A percentile compares a stretch with the other conserved stretches of the same genome.
Conservation (phyloP, 805 yeast species). For the Yarrowia hollandica region DNA sequence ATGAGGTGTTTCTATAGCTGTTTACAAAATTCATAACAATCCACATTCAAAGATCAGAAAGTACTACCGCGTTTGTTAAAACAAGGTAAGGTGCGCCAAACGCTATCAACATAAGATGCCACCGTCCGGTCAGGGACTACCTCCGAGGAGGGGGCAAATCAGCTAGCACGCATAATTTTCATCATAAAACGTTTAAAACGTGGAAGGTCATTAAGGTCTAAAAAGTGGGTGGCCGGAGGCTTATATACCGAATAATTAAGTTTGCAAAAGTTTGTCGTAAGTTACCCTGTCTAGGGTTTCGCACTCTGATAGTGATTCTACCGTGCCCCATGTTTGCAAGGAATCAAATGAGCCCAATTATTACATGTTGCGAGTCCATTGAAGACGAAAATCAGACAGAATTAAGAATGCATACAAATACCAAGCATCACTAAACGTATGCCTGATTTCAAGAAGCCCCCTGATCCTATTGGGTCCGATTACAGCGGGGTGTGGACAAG, state of each 20-base stretch:
- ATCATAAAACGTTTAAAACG: constrained; percentile 41
- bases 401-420: too few species aligned
- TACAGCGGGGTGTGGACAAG: too few species aligned
- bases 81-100: constrained; percentile 39
- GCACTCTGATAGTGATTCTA: too few species aligned
- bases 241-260: constrained; percentile 4
- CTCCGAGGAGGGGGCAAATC: constrained; percentile 35
- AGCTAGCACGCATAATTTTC: constrained; percentile 38
- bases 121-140: constrained; percentile 39
- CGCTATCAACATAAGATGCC: constrained; percentile 39
- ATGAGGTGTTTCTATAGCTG: not conserved
- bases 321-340: too few species aligned
- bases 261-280: not conserved
- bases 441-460: too few species aligned
- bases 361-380: too few species aligned
- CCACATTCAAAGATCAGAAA: constrained; percentile 34
- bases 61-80: constrained; percentile 37
- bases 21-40: not conserved
- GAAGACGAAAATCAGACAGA: too few species aligned
- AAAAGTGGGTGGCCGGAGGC: not conserved
- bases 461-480: too few species aligned
- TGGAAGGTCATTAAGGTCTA: constrained; percentile 39
- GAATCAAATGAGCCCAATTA: too few species aligned
- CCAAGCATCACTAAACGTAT: too few species aligned
- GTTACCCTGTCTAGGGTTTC: constrained; percentile 29